Percentiles rank a stretch among this genome's conserved stretches.
phyloP scores from a whole-genome alignment of 2,329 filamentous ascomycete species.

The Harringtonia lauricola region DNA sequence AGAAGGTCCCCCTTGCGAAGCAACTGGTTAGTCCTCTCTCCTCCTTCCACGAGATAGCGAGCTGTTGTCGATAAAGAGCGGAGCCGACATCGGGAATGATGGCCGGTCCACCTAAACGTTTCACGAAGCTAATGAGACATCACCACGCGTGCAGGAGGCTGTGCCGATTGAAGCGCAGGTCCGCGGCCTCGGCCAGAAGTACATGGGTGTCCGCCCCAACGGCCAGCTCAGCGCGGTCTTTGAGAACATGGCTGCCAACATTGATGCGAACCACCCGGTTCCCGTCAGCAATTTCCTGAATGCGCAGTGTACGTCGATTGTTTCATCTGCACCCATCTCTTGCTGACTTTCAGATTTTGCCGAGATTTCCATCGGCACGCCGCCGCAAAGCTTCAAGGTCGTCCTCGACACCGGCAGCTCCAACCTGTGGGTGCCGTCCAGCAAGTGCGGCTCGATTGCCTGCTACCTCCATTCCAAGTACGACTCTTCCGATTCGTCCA shows the following conservation, averaged over 20 bases:
- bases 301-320: slow-evolving; percentile 70
- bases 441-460: slow-evolving; percentile 84
- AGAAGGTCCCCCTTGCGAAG: slow-evolving; percentile 87
- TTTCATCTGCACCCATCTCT: not conserved
- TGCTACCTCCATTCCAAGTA: slow-evolving; percentile 98
- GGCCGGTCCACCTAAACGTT: slow-evolving; percentile 36
- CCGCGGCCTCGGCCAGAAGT: slow-evolving; percentile 84
- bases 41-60: not conserved
- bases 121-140: not conserved
- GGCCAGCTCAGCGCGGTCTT: slow-evolving; percentile 67
- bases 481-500: slow-evolving; percentile 78
- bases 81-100: not conserved
- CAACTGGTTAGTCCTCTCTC: slow-evolving; percentile 66
- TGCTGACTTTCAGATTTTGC: slow-evolving; percentile 64
- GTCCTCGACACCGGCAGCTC: slow-evolving; percentile 97
- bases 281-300: slow-evolving; percentile 97
- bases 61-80: not conserved
- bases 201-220: slow-evolving; percentile 72
- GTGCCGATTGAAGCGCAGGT: slow-evolving; percentile 74
- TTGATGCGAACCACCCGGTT: slow-evolving; percentile 63
- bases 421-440: slow-evolving; percentile 96
- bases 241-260: slow-evolving; percentile 57
- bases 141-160: slow-evolving; percentile 42
- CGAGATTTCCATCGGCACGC: slow-evolving; percentile 84
- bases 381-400: slow-evolving; percentile 94